Conservation (phyloP, 148 eudicot species). For the Polygonum maritimum region DNA sequence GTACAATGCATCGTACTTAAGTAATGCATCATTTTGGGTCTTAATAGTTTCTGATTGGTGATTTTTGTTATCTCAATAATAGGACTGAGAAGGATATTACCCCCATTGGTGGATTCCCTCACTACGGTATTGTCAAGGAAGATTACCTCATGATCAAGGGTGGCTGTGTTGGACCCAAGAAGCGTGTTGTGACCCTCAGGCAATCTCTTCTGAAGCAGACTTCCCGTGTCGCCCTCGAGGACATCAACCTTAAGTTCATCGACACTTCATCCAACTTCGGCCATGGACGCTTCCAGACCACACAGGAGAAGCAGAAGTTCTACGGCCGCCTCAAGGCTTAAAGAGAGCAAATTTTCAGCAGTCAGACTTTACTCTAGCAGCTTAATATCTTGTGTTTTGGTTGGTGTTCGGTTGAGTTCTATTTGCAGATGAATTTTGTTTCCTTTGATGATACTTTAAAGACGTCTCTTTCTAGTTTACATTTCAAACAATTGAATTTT, state of each 20-base stretch:
- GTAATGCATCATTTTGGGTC: too few relatives aligned
- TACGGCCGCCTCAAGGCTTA: constrained; percentile 53
- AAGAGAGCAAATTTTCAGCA: not conserved
- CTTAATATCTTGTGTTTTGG: not conserved
- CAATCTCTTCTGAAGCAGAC: constrained; percentile 75
- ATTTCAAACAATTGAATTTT: not conserved
- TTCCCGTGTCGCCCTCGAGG: constrained; percentile 72
- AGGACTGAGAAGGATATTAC: constrained; percentile 91
- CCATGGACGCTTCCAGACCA: constrained; percentile 91
- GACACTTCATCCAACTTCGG: constrained; percentile 94
- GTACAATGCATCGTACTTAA: too few relatives aligned
- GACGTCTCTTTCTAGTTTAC: not conserved
- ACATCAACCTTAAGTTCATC: constrained; percentile 71
- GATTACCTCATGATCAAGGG: constrained; percentile 83
- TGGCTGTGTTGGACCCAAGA: constrained; percentile 75
- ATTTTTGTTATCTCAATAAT: not conserved
- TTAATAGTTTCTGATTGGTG: not conserved
- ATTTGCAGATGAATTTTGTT: constrained; percentile 10
- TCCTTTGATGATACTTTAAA: not conserved
- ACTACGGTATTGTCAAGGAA: constrained; percentile 84
- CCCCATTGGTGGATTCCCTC: constrained; percentile 96
- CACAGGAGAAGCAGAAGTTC: constrained; percentile 59
- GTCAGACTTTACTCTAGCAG: constrained; percentile 4
- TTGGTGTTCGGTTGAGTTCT: not conserved
- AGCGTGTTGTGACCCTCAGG: constrained; percentile 83